A percentile compares a stretch with the other conserved stretches of the same genome.
These are phyloP conservation scores for Pleurostoma richardsiae DNA, from an alignment of 2,329 filamentous ascomycete genomes.

Conservation along the genomic window DNA sequence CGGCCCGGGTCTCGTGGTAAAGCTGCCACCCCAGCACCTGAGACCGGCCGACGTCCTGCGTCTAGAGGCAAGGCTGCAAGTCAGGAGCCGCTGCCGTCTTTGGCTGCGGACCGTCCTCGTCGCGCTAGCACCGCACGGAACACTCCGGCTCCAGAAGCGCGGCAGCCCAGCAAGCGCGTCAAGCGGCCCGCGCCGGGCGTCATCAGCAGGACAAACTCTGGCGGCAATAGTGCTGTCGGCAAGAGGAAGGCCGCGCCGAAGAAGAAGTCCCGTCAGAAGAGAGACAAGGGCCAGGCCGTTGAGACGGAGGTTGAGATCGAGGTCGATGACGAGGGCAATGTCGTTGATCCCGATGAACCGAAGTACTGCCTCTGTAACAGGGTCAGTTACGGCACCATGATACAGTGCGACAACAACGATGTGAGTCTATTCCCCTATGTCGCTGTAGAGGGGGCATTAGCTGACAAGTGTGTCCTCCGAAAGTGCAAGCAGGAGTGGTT, in stretches of 20 bases:
- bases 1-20: constrained; percentile 50
- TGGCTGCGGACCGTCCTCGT: constrained; percentile 48
- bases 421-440: constrained; percentile 41
- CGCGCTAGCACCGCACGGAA: constrained; percentile 53
- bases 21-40: constrained; percentile 25
- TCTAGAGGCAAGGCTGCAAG: constrained; percentile 49
- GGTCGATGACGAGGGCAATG: constrained; percentile 62
- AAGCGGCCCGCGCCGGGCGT: constrained; percentile 70
- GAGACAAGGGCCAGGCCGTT: constrained; percentile 36
- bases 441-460: background rate
- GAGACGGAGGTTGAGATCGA: constrained; percentile 48
- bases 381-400: constrained; percentile 79
- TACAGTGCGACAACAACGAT: constrained; percentile 74
- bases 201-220: constrained; percentile 57
- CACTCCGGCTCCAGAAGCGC: constrained; percentile 47
- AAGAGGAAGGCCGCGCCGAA: constrained; percentile 65
- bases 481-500: constrained; percentile 83
- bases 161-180: constrained; percentile 48
- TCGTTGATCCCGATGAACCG: constrained; percentile 70
- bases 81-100: constrained; percentile 42
- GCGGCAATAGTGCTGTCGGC: constrained; percentile 63
- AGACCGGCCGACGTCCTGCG: constrained; percentile 35
- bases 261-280: constrained; percentile 53
- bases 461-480: constrained; percentile 21
- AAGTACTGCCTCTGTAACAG: constrained; percentile 75